A percentile compares a stretch with the other conserved stretches of the same genome.
phyloP scores from a whole-genome alignment of 768 basidiomycete genomes.

The Suillus subluteus region DNA sequence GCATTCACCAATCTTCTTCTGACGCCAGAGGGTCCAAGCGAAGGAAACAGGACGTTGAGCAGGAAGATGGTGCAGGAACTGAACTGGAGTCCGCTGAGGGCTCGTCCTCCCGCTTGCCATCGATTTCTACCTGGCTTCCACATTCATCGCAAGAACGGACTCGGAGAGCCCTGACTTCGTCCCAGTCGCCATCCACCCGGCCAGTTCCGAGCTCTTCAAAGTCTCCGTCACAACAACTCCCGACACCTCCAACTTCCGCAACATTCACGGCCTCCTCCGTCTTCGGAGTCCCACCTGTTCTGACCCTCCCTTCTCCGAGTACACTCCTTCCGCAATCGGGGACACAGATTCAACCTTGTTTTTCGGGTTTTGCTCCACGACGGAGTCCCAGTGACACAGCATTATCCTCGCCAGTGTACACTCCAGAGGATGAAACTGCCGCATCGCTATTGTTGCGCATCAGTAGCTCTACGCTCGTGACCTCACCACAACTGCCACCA shows the following conservation, averaged over 20 bases:
- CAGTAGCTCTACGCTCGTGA: constrained; percentile 41
- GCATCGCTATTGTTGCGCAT: constrained; percentile 71
- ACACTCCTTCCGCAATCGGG: constrained; percentile 20
- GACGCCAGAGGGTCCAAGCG: constrained; percentile 12
- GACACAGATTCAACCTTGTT: constrained; percentile 23
- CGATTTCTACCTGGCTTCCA: constrained; percentile 73
- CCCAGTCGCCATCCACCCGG: constrained; percentile 39
- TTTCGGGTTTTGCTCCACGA: constrained; percentile 27
- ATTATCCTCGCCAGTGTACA: constrained; percentile 26
- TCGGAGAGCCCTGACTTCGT: constrained; percentile 31
- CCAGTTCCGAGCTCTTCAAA: constrained; percentile 23
- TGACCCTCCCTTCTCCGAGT: constrained; percentile 43
- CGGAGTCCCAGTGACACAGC: constrained; percentile 24
- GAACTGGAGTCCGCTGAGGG: background rate
- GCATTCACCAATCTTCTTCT: constrained; percentile 14
- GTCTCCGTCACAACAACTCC: constrained; percentile 39
- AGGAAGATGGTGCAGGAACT: background rate
- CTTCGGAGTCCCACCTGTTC: constrained; percentile 41
- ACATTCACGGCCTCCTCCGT: constrained; percentile 45
- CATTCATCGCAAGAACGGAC: constrained; percentile 20
- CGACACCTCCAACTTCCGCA: constrained; percentile 62
- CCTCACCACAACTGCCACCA: constrained; percentile 19
- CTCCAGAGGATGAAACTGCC: constrained; percentile 70
- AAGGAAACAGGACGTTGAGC: background rate
- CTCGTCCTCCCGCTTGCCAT: constrained; percentile 50